Conservation (phyloP, 1,139 yeast genomes). For the Saccharomyces hybrid region DNA sequence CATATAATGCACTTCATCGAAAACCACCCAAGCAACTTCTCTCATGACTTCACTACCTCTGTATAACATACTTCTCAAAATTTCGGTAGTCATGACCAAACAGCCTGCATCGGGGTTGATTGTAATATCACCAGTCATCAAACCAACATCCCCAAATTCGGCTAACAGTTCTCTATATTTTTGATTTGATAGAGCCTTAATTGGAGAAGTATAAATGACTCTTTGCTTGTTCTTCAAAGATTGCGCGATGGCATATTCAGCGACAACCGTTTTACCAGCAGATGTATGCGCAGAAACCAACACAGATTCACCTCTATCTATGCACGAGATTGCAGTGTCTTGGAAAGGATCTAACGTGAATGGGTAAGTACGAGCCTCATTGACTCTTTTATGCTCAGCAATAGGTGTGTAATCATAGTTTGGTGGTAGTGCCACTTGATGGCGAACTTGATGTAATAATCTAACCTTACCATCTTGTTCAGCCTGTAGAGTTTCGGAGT, state of each 20-base stretch:
- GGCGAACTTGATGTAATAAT: constrained; percentile 88
- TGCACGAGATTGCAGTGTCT: constrained; percentile 89
- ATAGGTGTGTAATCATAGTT: constrained; percentile 83
- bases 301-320: constrained; percentile 92
- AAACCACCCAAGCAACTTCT: constrained; percentile 94
- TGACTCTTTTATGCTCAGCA: constrained; percentile 66
- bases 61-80: constrained; percentile 84
- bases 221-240: constrained; percentile 84
- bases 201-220: constrained; percentile 95
- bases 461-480: constrained; percentile 52
- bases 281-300: constrained; percentile 97
- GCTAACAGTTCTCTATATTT: constrained; percentile 89
- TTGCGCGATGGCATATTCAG: constrained; percentile 97
- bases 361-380: constrained; percentile 84
- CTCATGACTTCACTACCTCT: constrained; percentile 93
- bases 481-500: constrained; percentile 29
- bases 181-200: constrained; percentile 93
- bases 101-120: constrained; percentile 96
- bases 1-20: constrained; percentile 95
- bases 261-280: constrained; percentile 98
- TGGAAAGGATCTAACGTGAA: constrained; percentile 93
- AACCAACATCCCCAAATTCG: constrained; percentile 92
- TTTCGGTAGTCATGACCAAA: constrained; percentile 96
- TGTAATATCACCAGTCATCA: constrained; percentile 97
- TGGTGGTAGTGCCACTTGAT: constrained; percentile 95